Evolutionary conservation across 208 protist genomes (phyloP), one percentile per base, ranked within the genome.

Genomic region (Naegleria lovaniensis): DNA sequence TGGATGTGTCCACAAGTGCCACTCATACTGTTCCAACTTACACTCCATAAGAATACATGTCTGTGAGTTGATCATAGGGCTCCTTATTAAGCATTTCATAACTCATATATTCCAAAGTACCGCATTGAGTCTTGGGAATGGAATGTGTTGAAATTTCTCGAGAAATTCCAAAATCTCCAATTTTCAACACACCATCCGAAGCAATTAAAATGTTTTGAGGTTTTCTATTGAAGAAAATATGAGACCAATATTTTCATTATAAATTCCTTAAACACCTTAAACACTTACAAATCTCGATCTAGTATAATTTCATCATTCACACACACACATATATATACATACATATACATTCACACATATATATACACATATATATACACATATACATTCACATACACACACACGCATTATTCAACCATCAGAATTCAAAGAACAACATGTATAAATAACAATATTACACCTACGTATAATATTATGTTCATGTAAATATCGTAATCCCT

Each of bases 71-170:
- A 67, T 89, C 48, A 67, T 89, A 89, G 4, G 48, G 29, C 39
- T 89, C 48, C 13, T 89, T 89, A 67, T 67, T 89, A 0, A 89
- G 59, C 85, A 89, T 89, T 89, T 89, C 85, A 38, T 19, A 40
- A 67, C 48, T 67, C 85, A 89, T 89, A 29, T 41, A 89, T 5
- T 89, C 16, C 16, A 40, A 5, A 41, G 85, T 89, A 6, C 85
- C 85, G 29, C 85, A 89, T 11, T 41, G 25, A 4, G 85, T 67
- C 4, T 43, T 13, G 9, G 22, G 48, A 19, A 79, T 79, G 5
- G 67, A 79, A 36, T 36, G 67, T 15, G 67, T 79, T 36, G 5
- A 19, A 25, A 79, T 36, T 36, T 36, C 67, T 36, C 67, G 19
- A 79, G 3, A 15, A 52, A 67, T 67, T 43, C 85, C 85, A 89